Base-by-base conservation (phyloP, 352 stramenopile genomes). In the Pythium periplocum region DNA sequence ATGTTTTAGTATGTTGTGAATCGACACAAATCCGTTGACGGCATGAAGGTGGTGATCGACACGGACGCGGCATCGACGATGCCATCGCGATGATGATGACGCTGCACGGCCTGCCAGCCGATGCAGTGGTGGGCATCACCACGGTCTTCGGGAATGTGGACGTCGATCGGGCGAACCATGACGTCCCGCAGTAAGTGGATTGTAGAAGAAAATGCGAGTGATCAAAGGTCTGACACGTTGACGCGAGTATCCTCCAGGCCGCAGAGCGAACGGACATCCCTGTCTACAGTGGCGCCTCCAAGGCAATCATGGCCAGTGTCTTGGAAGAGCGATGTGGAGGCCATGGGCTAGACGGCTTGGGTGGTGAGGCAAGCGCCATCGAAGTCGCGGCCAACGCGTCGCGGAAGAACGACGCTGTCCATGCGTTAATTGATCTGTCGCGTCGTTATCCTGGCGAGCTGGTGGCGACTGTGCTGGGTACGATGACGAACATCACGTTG, bases 131-230 rank as follows among this genome's bases (percentile, higher is more conserved):
- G 47, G 78, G 66, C 36, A 68, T 92, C 62, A 92, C 81, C 40
- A 91, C 83, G 12, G 77, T 93, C 54, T 92, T 90, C 36, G 83
- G 83, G 45, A 93, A 93, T 57, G 83, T 93, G 38, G 71, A 88
- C 51, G 46, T 93, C 41, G 74, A 81, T 48, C 83, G 91, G 64
- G 81, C 79, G 48, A 86, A 82, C 59, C 81, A 93, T 69, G 92
- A 93, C 64, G 74, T 89, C 11, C 64, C 67, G 34, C 75, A 91
- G 83, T 93, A 58, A 51, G 75, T 77, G 30, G 4, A 35, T 50
- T 4, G 30, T 31, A 26, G 17, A 26, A 26, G 17, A 26, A 26
- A 26, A 26, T 26, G 17, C 17, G 17, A 26, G 17, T 26, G 17
- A 0, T 26, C 17, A 26, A 26, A 26, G 17, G 17, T 12, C 12